A percentile compares a stretch with the other conserved stretches of the same genome.
Evolutionary conservation across 164 flowering plant genomes (phyloP).

Genomic region (Magnolia kwangsiensis): DNA sequence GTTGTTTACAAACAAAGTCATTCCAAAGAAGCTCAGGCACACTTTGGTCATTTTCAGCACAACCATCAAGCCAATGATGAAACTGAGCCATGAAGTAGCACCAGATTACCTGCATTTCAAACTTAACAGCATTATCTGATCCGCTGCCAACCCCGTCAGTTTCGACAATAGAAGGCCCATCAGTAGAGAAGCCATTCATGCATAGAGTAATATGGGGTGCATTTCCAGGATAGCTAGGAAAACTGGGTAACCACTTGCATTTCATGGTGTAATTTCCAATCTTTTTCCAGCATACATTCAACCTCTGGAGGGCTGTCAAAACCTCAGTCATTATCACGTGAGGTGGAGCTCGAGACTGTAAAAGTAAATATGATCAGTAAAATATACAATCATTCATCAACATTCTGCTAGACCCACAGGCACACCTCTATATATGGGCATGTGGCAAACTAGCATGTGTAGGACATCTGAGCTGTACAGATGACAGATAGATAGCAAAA

Average conservation of each 20-base stretch:
- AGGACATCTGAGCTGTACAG: too few species aligned
- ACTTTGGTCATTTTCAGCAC: too few species aligned
- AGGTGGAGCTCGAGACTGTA: constrained; percentile 26
- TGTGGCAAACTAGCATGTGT: neutral
- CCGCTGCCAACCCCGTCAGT: neutral
- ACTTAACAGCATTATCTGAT: constrained; percentile 24
- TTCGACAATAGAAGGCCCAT: constrained; percentile 3
- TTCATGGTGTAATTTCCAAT: constrained; percentile 29
- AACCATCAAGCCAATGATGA: too few species aligned
- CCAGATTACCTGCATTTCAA: constrained; percentile 36
- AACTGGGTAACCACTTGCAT: constrained; percentile 26
- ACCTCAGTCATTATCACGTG: constrained; percentile 23
- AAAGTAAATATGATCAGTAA: neutral
- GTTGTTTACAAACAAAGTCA: too few species aligned
- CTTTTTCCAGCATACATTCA: constrained; percentile 32
- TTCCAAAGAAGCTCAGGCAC: too few species aligned
- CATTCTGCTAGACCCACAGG: neutral
- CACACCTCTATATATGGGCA: neutral
- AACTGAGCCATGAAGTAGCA: neutral
- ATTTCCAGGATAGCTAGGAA: constrained; percentile 2
- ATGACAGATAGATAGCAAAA: too few species aligned
- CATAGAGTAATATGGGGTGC: neutral
- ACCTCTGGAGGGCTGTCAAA: constrained; percentile 20
- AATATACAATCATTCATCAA: neutral
- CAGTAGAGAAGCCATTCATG: neutral